Evolutionary conservation across 2,329 filamentous ascomycete species (phyloP).

Genomic region (Thielaviopsis ethacetica): DNA sequence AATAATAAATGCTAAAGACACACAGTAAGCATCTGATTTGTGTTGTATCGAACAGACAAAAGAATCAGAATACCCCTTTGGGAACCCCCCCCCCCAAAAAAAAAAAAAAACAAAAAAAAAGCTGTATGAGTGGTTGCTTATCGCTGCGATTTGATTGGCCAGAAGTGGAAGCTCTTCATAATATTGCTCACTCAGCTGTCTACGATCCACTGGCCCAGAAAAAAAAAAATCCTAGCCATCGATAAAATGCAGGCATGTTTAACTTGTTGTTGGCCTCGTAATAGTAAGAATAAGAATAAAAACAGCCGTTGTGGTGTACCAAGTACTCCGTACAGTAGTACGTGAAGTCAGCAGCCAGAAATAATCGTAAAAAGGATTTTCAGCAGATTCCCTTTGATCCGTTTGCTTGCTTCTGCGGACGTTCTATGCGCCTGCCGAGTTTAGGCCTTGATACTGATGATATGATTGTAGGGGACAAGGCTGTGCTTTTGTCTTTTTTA

Average conservation of each 20-base stretch:
- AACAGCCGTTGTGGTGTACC: background rate
- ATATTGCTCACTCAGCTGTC: conserved; percentile 1
- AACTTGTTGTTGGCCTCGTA: too few species aligned
- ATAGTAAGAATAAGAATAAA: background rate
- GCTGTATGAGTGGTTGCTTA: conserved; percentile 1
- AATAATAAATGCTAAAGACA: background rate
- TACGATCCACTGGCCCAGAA: background rate
- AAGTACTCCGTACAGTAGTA: background rate
- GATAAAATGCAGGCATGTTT: too few species aligned
- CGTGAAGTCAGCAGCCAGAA: background rate
- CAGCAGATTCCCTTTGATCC: background rate
- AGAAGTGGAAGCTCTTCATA: background rate
- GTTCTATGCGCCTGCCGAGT: background rate
- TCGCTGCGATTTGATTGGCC: conserved; percentile 2
- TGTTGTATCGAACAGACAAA: background rate
- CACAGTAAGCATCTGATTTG: too few species aligned
- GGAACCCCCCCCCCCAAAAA: too few species aligned
- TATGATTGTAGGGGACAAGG: background rate
- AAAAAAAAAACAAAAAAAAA: background rate
- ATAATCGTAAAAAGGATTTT: background rate
- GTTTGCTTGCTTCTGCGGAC: background rate
- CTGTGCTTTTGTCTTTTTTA: background rate
- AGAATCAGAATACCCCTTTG: background rate
- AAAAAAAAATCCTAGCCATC: background rate
- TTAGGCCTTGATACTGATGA: background rate